Base-by-base conservation (phyloP, 2,329 filamentous ascomycete species). In the Monosporascus sp. region DNA sequence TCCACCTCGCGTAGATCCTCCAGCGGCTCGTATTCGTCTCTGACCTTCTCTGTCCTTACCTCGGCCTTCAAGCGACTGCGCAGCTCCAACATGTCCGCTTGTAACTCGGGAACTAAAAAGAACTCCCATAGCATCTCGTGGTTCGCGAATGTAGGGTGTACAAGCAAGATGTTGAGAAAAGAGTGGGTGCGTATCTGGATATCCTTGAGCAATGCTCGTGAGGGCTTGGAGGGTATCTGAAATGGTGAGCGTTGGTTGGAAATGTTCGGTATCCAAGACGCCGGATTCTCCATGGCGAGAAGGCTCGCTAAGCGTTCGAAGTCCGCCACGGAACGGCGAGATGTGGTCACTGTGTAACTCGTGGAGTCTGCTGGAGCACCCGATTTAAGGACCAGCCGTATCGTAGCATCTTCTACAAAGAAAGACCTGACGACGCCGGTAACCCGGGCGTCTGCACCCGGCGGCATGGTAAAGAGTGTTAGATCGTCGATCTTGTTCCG, bases 111-210 rank as follows among this genome's bases (percentile, higher is more conserved):
- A 14, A 99, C 92, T 1, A 99, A 80, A 71, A 99, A 96, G 73
- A 99, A 99, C 64, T 99, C 94, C 95, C 94, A 99, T 2, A 99
- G 80, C 81, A 97, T 91, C 73, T 99, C 94, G 66, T 99, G 95
- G 0, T 90, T 96, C 0, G 91, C 83, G 67, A 99, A 97, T 0
- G 94, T 97, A 3, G 93, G 88, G 66, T 99, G 94, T 8, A 83
- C 80, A 26, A 99, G 79, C 58, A 99, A 80, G 19, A 91, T 90
- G 60, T 90, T 90, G 61, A 99, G 75, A 64, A 97, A 97, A 61
- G 85, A 87, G 70, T 99, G 91, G 20, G 96, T 84, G 17, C 88
- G 85, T 45, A 91, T 76, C 68, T 99, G 95, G 50, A 92, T 87
- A 63, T 97, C 91, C 58, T 91, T 87, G 40, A 99, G 75, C 5